Evolutionary conservation across 805 yeast genomes (phyloP).

Genomic region (Teunomyces funiuensis): DNA sequence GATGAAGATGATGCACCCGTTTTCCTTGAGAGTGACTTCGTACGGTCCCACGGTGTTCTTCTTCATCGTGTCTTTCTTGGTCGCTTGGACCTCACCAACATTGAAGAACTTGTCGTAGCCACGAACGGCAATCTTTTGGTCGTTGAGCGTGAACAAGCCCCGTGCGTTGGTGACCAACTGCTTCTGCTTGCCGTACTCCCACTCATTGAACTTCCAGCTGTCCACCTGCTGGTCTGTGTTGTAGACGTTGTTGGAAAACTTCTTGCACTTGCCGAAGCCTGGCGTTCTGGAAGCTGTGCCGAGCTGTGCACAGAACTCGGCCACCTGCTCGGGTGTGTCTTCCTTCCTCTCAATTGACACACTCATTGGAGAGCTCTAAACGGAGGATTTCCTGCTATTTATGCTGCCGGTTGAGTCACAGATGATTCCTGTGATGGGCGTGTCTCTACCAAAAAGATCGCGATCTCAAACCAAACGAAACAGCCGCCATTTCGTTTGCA

Average conservation of each 20-base stretch:
- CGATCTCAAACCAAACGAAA: too few relatives aligned
- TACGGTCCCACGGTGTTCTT: conserved; percentile 68
- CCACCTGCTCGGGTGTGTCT: conserved; percentile 10
- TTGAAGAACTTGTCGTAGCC: conserved; percentile 97
- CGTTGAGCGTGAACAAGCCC: conserved; percentile 66
- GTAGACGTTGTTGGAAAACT: conserved; percentile 13
- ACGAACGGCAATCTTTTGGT: conserved; percentile 59
- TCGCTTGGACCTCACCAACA: conserved; percentile 58
- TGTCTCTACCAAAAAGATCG: too few relatives aligned
- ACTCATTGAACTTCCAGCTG: conserved; percentile 85
- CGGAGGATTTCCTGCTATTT: too few relatives aligned
- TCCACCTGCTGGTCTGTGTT: conserved; percentile 12
- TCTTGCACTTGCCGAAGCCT: conserved; percentile 23
- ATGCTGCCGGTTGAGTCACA: background rate
- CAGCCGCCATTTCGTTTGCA: too few relatives aligned
- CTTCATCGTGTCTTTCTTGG: conserved; percentile 51
- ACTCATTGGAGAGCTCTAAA: too few relatives aligned
- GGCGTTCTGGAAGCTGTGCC: conserved; percentile 16
- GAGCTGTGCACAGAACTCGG: conserved; percentile 19
- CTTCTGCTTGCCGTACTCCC: conserved; percentile 66
- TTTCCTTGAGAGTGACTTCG: conserved; percentile 78
- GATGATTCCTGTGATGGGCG: too few relatives aligned
- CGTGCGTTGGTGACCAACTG: conserved; percentile 58
- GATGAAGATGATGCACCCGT: conserved; percentile 88
- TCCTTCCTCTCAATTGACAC: background rate